Conservation (phyloP, 2,329 filamentous ascomycete genomes). For the Stagonosporopsis cucurbitacearum region DNA sequence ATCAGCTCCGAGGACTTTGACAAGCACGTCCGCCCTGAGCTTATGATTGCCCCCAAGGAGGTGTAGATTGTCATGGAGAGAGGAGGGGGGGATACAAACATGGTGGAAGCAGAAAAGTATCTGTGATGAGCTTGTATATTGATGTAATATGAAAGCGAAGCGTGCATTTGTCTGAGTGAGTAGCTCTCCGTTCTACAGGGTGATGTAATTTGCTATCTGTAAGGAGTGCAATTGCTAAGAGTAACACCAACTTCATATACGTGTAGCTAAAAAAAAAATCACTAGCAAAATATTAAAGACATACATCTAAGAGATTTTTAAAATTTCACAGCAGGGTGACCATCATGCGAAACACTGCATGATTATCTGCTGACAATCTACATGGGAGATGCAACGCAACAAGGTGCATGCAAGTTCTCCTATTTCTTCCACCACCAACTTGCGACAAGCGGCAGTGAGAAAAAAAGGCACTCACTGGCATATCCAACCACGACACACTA, state of each 20-base stretch:
- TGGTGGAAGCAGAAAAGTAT: neutral
- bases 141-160: conserved; percentile 12
- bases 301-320: no score
- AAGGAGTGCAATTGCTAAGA: no score
- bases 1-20: conserved; percentile 91
- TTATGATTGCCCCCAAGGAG: conserved; percentile 88
- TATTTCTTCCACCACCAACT: no score
- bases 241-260: no score
- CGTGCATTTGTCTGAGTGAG: neutral
- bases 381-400: neutral
- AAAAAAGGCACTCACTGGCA: neutral
- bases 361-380: neutral
- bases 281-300: no score
- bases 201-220: neutral
- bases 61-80: conserved; percentile 1
- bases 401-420: neutral
- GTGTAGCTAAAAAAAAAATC: no score
- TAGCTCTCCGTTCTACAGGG: no score
- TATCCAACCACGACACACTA: neutral
- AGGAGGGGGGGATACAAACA: neutral
- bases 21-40: conserved; percentile 84
- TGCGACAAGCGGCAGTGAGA: no score
- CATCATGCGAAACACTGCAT: no score
- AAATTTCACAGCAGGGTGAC: no score
- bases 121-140: conserved; percentile 1